Evolutionary conservation across 2,329 filamentous ascomycete species (phyloP), one percentile per base, ranked within the genome.

Genomic region (Parastagonospora avenae): DNA sequence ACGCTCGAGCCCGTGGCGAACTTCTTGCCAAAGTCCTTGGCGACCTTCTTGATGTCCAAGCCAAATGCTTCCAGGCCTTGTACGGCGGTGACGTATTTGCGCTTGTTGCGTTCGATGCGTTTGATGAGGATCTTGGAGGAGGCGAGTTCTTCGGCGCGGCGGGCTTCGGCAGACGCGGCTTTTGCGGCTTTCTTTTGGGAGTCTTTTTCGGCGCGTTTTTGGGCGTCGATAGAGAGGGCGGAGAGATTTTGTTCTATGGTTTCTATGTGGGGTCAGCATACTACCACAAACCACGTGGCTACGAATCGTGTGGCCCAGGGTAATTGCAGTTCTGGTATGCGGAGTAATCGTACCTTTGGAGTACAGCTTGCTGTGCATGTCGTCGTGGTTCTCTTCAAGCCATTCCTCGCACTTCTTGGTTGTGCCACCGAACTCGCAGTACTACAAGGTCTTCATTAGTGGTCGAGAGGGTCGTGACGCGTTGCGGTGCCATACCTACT

Each of bases 1-100:
- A 99, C 94, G 38, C 88, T 92, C 12, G 87, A 89, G 0, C 94
- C 94, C 8, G 94, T 97, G 28, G 94, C 94, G 71, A 99, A 97
- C 78, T 97, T 97, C 84, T 97, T 99, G 57, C 94, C 94, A 63
- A 97, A 87, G 69, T 97, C 94, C 80, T 97, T 97, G 51, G 92
- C 88, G 7, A 96, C 82, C 79, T 97, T 97, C 77, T 99, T 99
- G 68, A 97, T 82, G 49, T 97, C 93, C 36, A 97, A 76, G 0
- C 91, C 91, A 68, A 97, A 96, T 0, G 88, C 86, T 74, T 99
- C 94, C 15, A 99, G 81, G 0, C 94, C 94, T 6, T 85, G 85
- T n/a, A 99, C 87, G 12, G 92, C 88, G 0, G 94, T 99, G 47
- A 99, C 92, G 72, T 87, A 95, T 79, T 99, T 99, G 70, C 94